Percentiles rank a stretch among this genome's conserved stretches.
Conservation (phyloP, 2,329 filamentous ascomycete genomes). For the Sporothrix brunneoviolacea region DNA sequence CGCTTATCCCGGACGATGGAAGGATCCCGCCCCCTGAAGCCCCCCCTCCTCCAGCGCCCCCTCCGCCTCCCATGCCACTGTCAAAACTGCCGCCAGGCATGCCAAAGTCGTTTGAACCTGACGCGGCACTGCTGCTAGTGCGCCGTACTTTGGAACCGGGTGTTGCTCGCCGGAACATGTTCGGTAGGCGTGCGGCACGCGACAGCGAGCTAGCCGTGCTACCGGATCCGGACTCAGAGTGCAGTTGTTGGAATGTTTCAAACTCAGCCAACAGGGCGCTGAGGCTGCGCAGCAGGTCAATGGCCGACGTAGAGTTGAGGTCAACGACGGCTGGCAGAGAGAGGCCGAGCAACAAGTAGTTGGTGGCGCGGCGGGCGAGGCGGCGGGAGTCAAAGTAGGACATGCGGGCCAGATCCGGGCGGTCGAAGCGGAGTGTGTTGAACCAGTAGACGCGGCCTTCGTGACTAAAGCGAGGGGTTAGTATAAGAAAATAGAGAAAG, state of each 20-base stretch:
- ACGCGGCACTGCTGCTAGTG: constrained; percentile 44
- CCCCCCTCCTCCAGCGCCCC: not conserved
- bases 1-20: constrained; percentile 22
- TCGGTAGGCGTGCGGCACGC: constrained; percentile 65
- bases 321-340: constrained; percentile 87
- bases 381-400: constrained; percentile 81
- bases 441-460: constrained; percentile 97
- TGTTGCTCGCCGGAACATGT: constrained; percentile 68
- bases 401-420: constrained; percentile 70
- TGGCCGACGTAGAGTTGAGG: constrained; percentile 68
- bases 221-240: constrained; percentile 61
- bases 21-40: not conserved
- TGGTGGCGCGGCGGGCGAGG: constrained; percentile 82
- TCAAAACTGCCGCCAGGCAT: not conserved
- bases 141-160: constrained; percentile 52
- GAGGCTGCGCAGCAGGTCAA: constrained; percentile 81
- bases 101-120: constrained; percentile 16
- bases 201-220: constrained; percentile 61
- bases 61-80: not conserved
- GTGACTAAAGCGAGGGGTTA: constrained; percentile 50
- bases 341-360: constrained; percentile 86
- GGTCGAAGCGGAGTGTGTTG: constrained; percentile 90
- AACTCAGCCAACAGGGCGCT: constrained; percentile 85
- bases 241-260: constrained; percentile 84
- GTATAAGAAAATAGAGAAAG: not conserved